Evolutionary conservation across 1,139 yeast species (phyloP), one percentile per base, ranked within the genome.

Genomic region (Pichia terricola): DNA sequence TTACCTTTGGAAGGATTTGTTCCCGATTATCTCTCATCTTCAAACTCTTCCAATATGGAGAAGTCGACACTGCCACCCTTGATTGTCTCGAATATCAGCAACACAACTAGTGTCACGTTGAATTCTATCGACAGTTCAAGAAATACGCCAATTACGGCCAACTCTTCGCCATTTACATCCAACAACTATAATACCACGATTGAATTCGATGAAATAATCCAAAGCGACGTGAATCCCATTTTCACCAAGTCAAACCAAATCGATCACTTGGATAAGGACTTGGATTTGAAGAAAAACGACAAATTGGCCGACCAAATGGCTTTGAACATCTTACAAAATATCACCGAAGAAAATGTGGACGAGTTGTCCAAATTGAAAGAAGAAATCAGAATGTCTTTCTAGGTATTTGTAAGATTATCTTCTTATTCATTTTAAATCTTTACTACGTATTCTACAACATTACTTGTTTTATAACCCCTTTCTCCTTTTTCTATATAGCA

Each of bases 261-360:
- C 7, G 62, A 59, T 44, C 62, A 59, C 47, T 49, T 54, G 22
- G 60, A 58, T 45, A 54, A 53, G 41, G 42, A 37, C n/a, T 40
- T 53, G 9, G 59, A 56, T 45, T 38, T 44, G 26, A 43, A 39
- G n/a, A 55, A 53, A 30, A 58, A 57, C 41, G 63, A 59, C 42
- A 47, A 50, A 36, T 45, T 59, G 38, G 63, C 63, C 16, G 62
- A 59, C 39, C 61, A 57, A 44, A 59, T 59, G 63, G 63, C 62
- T 8, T 38, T 58, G 10, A 56, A 56, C 39, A 59, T 59, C 10
- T 39, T 59, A 5, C 57, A 57, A 37, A 46, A 53, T 34, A 58
- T 59, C 4, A 42, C 53, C 6, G 61, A 58, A 34, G 62, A 57
- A 43, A 53, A 54, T 30, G 53, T 51, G 9, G 61, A 58, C 40